A percentile compares a stretch with the other conserved stretches of the same genome.
These are phyloP conservation scores for Tephrocybe sp. DNA, from an alignment of 768 basidiomycete species.

Conservation along the genomic window DNA sequence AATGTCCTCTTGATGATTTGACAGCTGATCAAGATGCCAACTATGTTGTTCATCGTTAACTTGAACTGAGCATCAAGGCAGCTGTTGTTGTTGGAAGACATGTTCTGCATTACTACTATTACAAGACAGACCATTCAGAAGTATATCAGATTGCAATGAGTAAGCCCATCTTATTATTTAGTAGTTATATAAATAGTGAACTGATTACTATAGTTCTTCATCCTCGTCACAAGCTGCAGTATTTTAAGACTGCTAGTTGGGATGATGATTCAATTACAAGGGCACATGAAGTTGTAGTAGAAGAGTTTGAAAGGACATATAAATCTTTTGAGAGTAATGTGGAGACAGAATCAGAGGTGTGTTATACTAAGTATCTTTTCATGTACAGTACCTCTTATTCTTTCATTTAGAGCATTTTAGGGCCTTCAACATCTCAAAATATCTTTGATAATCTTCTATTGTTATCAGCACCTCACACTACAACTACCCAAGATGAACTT, in stretches of 20 bases:
- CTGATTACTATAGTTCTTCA: constrained; percentile 26
- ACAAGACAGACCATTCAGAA: constrained; percentile 21
- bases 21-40: constrained; percentile 15
- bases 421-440: constrained; percentile 1
- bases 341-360: not conserved
- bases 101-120: constrained; percentile 28
- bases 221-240: constrained; percentile 31
- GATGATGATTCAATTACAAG: constrained; percentile 24
- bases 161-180: constrained; percentile 14
- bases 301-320: constrained; percentile 17
- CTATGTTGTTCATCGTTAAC: not conserved
- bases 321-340: not conserved
- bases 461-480: not conserved
- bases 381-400: not conserved
- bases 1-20: constrained; percentile 20
- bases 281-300: constrained; percentile 19
- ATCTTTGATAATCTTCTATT: constrained; percentile 7
- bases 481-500: constrained; percentile 17
- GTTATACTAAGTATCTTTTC: not conserved
- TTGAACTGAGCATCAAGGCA: constrained; percentile 11
- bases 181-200: not conserved
- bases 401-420: not conserved
- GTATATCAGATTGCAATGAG: constrained; percentile 28
- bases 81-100: constrained; percentile 21
- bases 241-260: constrained; percentile 29